Percentiles rank a stretch among this genome's conserved stretches.
These are phyloP conservation scores for Sporothrix brasiliensis DNA, from an alignment of 2,329 filamentous ascomycete genomes.

Conservation along the genomic window DNA sequence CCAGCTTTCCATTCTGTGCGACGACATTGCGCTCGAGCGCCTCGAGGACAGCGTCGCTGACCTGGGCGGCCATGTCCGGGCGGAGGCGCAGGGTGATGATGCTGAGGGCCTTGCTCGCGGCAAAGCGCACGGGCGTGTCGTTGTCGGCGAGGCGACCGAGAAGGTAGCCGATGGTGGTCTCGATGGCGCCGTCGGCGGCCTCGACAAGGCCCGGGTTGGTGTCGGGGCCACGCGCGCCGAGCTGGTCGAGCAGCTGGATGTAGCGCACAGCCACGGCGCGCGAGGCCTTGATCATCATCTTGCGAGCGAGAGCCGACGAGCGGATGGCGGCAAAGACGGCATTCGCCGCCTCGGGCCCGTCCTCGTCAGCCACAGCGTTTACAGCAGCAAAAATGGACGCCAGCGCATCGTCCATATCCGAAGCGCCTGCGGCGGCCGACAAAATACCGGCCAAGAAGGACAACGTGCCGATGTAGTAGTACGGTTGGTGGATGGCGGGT, in stretches of 20 bases:
- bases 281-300: constrained; percentile 81
- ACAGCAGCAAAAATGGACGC: constrained; percentile 66
- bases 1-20: constrained; percentile 47
- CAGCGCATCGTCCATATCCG: constrained; percentile 71
- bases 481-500: constrained; percentile 54
- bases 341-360: constrained; percentile 38
- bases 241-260: constrained; percentile 60
- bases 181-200: constrained; percentile 70
- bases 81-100: constrained; percentile 81
- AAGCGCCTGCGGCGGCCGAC: constrained; percentile 68
- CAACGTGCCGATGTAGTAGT: constrained; percentile 76
- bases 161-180: constrained; percentile 80
- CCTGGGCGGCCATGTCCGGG: constrained; percentile 77
- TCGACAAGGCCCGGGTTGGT: constrained; percentile 46
- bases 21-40: constrained; percentile 63
- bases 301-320: constrained; percentile 77
- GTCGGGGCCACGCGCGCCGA: constrained; percentile 44
- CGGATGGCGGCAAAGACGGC: constrained; percentile 57
- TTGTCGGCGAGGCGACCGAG: constrained; percentile 79
- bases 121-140: constrained; percentile 86
- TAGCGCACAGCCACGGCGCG: constrained; percentile 66
- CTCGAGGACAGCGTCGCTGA: constrained; percentile 83
- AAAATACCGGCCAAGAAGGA: constrained; percentile 78
- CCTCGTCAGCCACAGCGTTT: constrained; percentile 59
- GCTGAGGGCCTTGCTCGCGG: constrained; percentile 90